A percentile compares a stretch with the other conserved stretches of the same genome.
These are phyloP conservation scores for Sistotremastrum niveocremeum DNA, from an alignment of 768 basidiomycete species.

Conservation along the genomic window DNA sequence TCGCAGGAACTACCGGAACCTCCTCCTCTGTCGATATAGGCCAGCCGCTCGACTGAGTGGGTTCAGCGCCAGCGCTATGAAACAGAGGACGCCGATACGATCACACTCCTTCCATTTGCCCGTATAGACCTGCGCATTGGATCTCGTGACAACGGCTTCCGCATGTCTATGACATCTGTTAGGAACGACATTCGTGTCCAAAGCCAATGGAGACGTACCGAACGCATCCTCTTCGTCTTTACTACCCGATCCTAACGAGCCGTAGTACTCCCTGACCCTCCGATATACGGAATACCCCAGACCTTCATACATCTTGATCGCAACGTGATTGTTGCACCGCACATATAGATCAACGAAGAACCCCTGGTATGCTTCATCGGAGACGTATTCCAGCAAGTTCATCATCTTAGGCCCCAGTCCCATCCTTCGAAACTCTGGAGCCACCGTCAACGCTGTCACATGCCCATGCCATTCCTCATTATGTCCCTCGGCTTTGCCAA, in stretches of 20 bases:
- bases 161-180: constrained; percentile 22
- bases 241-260: constrained; percentile 63
- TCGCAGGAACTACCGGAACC: constrained; percentile 33
- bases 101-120: constrained; percentile 57
- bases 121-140: constrained; percentile 49
- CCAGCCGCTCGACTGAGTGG: constrained; percentile 1
- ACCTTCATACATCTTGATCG: constrained; percentile 84
- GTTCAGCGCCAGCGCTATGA: too few relatives aligned
- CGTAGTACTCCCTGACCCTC: constrained; percentile 83
- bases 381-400: constrained; percentile 71
- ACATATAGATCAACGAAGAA: constrained; percentile 96
- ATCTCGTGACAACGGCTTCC: constrained; percentile 36
- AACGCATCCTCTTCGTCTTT: constrained; percentile 84
- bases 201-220: constrained; percentile 38
- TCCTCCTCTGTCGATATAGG: constrained; percentile 34
- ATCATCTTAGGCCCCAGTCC: constrained; percentile 82
- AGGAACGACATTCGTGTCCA: not conserved
- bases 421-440: constrained; percentile 84
- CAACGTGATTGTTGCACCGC: constrained; percentile 71
- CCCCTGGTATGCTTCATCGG: constrained; percentile 65
- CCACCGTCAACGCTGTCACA: constrained; percentile 88
- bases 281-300: constrained; percentile 90
- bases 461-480: constrained; percentile 81
- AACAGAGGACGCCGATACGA: constrained; percentile 24
- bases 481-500: constrained; percentile 85